phyloP scores from a whole-genome alignment of 345 rosid species.

The Ceriops decandra region DNA sequence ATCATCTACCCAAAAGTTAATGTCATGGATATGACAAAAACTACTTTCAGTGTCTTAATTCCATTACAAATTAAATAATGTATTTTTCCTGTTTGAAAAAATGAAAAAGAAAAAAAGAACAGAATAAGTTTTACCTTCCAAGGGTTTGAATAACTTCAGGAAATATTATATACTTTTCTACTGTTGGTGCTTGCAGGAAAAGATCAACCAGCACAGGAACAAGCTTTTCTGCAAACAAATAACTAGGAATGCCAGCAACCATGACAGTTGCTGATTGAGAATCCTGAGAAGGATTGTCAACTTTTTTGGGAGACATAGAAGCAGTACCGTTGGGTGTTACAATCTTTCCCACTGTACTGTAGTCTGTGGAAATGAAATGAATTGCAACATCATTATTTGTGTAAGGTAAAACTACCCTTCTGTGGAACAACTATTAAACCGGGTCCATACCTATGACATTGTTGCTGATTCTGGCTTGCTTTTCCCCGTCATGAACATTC shows the following conservation, averaged over 20 bases:
- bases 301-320: conserved; percentile 32
- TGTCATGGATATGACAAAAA: too few relatives aligned
- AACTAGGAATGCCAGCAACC: conserved; percentile 39
- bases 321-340: conserved; percentile 43
- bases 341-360: conserved; percentile 22
- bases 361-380: conserved; percentile 30
- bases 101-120: not conserved
- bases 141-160: conserved; percentile 82
- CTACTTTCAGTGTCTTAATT: too few relatives aligned
- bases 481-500: conserved; percentile 51
- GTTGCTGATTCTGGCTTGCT: conserved; percentile 33
- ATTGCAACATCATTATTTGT: conserved; percentile 21
- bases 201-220: conserved; percentile 77
- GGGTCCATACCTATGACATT: conserved; percentile 34
- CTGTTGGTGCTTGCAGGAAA: conserved; percentile 57
- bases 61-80: not conserved
- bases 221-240: conserved; percentile 70
- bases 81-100: not conserved
- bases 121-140: conserved; percentile 57
- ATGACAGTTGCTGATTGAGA: conserved; percentile 27
- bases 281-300: conserved; percentile 30
- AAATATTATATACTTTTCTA: conserved; percentile 61
- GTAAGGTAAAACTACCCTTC: conserved; percentile 14
- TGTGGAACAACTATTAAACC: conserved; percentile 9
- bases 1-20: too few relatives aligned